phyloP scores from a whole-genome alignment of 2,329 filamentous ascomycete genomes.

The Penicillium sp. region DNA sequence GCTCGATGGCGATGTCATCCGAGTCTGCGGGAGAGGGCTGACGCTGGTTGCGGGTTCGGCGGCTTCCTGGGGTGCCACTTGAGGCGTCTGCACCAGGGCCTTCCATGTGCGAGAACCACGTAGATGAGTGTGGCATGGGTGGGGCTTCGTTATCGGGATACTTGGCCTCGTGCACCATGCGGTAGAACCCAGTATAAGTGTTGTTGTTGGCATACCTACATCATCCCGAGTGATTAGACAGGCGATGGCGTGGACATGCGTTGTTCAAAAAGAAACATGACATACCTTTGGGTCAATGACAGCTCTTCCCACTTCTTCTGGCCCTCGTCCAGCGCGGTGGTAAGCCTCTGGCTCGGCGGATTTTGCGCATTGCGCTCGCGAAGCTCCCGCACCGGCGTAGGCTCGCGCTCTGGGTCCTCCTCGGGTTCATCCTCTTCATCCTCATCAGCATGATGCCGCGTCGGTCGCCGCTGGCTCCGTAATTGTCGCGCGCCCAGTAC shows the following conservation, averaged over 20 bases:
- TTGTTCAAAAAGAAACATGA: conserved; percentile 25
- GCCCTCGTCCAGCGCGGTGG: conserved; percentile 38
- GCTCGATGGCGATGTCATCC: conserved; percentile 50
- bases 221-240: conserved; percentile 6
- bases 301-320: conserved; percentile 38
- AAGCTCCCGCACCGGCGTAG: conserved; percentile 41
- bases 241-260: not conserved
- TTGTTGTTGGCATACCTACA: conserved; percentile 60
- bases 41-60: conserved; percentile 24
- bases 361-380: conserved; percentile 25
- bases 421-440: conserved; percentile 43
- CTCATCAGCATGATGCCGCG: conserved; percentile 28
- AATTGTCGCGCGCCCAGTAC: conserved; percentile 37
- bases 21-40: conserved; percentile 33
- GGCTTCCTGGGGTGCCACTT: conserved; percentile 8
- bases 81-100: conserved; percentile 20
- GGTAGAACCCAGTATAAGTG: conserved; percentile 63
- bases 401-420: conserved; percentile 47
- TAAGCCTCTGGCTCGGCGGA: conserved; percentile 40
- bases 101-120: conserved; percentile 63
- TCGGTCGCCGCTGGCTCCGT: conserved; percentile 22
- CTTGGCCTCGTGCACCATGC: conserved; percentile 62
- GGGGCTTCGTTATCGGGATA: conserved; percentile 56
- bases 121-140: conserved; percentile 57
- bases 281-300: conserved; percentile 47